Evolutionary conservation across 306 rosid species (phyloP).

Genomic region (Cucurbita pepo): DNA sequence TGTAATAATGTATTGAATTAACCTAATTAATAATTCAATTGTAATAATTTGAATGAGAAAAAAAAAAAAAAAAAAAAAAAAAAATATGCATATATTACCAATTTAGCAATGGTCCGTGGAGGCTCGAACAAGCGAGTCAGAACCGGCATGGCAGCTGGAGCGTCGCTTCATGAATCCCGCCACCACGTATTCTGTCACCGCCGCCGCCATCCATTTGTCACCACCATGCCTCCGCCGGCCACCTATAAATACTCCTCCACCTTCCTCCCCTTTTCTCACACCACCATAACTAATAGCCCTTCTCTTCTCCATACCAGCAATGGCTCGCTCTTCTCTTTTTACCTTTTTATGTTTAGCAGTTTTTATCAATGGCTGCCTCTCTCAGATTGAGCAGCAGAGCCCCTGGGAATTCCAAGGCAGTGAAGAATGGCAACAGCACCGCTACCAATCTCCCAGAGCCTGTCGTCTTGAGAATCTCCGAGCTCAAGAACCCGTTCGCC

Average conservation of each 20-base stretch:
- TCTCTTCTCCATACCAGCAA: neutral
- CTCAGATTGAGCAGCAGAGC: neutral
- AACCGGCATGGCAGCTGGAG: slow-evolving; percentile 1
- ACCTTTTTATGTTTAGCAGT: neutral
- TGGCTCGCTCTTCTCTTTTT: slow-evolving; percentile 9
- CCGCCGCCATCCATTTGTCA: slow-evolving; percentile 1
- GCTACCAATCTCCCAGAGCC: neutral
- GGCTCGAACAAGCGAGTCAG: neutral
- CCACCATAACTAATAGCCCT: neutral
- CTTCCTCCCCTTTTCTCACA: neutral
- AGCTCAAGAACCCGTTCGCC: neutral
- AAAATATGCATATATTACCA: neutral
- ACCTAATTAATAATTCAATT: no score
- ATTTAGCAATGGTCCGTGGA: neutral
- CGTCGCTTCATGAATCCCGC: neutral
- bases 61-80: neutral
- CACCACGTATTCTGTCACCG: neutral
- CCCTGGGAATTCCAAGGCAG: neutral
- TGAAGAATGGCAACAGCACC: neutral
- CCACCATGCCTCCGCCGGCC: neutral
- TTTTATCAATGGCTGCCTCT: slow-evolving; percentile 11
- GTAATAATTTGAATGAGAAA: no score
- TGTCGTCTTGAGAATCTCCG: slow-evolving; percentile 13
- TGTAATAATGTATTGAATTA: no score
- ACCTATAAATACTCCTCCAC: neutral